Conservation (phyloP, 2,329 filamentous ascomycete genomes). For the Xylariaceae sp. region DNA sequence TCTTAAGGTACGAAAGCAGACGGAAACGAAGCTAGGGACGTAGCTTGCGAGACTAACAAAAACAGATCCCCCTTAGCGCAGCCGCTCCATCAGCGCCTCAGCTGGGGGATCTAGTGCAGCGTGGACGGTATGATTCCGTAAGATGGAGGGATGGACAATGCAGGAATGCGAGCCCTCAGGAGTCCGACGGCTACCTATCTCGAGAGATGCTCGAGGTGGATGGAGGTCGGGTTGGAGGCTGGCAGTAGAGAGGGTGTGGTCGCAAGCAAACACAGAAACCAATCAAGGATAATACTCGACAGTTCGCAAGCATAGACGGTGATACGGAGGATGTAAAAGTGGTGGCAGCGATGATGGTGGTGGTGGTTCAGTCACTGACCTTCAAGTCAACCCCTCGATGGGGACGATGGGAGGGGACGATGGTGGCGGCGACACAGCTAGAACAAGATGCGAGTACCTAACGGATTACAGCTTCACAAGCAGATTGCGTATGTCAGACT, state of each 20-base stretch:
- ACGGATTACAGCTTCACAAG: not conserved
- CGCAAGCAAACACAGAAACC: not conserved
- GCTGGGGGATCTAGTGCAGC: not conserved
- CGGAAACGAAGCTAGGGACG: constrained; percentile 7
- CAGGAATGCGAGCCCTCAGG: not conserved
- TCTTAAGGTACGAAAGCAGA: constrained; percentile 12
- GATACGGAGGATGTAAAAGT: constrained; percentile 2
- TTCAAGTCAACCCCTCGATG: constrained; percentile 9
- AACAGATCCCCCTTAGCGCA: constrained; percentile 9
- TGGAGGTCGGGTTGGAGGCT: not conserved
- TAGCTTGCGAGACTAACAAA: constrained; percentile 7
- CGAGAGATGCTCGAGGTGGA: not conserved
- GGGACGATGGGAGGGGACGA: not conserved
- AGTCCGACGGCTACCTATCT: not conserved
- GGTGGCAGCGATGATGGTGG: constrained; percentile 2
- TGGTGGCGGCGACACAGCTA: not conserved
- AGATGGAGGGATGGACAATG: not conserved
- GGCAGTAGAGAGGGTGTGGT: not conserved
- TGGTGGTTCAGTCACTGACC: constrained; percentile 1
- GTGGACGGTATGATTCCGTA: not conserved
- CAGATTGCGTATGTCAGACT: not conserved
- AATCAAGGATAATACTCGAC: not conserved
- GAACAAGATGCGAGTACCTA: not conserved
- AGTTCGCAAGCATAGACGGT: not conserved
- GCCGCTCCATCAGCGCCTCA: constrained; percentile 11